Evolutionary conservation across 257 asterid species (phyloP).

Genomic region (Anisodus tanguticus): DNA sequence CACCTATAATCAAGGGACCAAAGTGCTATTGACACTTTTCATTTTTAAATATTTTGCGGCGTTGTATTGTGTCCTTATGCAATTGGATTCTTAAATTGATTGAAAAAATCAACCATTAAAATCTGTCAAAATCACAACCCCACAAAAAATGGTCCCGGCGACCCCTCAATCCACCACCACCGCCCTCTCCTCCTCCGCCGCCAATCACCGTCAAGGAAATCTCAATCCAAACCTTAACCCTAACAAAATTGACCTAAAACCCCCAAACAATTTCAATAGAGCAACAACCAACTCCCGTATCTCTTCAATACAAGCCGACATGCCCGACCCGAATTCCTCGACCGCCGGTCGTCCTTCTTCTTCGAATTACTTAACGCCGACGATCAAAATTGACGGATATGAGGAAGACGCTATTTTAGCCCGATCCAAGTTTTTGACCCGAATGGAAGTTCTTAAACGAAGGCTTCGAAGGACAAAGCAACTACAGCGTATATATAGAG

Average conservation of each 20-base stretch:
- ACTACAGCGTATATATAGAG: slow-evolving; percentile 66
- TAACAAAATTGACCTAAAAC: slow-evolving; percentile 22
- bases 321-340: slow-evolving; percentile 36
- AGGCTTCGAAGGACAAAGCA: slow-evolving; percentile 65
- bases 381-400: slow-evolving; percentile 60
- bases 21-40: too few relatives aligned
- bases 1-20: too few relatives aligned
- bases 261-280: not conserved
- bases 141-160: slow-evolving; percentile 13
- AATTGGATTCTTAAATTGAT: not conserved
- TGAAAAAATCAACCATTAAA: not conserved
- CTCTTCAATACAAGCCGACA: slow-evolving; percentile 7
- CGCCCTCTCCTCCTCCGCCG: too few relatives aligned
- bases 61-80: not conserved
- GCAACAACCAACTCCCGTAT: not conserved
- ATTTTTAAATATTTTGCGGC: not conserved
- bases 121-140: not conserved
- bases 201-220: not conserved
- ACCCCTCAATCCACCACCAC: not conserved
- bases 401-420: slow-evolving; percentile 58
- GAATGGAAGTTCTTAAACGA: slow-evolving; percentile 64
- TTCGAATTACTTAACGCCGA: slow-evolving; percentile 34
- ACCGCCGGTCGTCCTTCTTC: slow-evolving; percentile 29
- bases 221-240: not conserved
- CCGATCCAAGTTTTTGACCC: slow-evolving; percentile 63